These are phyloP conservation scores for Chrysoporthe puriensis DNA, from an alignment of 2,329 filamentous ascomycete genomes.

Conservation along the genomic window DNA sequence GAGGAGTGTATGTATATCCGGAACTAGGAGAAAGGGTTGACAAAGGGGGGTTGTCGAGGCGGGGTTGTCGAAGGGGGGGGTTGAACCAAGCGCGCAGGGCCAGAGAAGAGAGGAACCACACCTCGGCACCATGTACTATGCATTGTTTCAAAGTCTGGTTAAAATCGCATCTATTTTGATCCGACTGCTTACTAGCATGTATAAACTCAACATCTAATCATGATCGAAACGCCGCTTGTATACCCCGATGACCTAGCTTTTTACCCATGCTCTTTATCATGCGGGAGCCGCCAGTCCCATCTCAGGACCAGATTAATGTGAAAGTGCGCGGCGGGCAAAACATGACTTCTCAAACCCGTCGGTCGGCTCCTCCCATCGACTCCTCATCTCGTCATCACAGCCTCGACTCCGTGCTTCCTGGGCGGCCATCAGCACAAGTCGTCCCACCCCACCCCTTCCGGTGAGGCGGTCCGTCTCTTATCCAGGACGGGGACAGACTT, in stretches of 20 bases:
- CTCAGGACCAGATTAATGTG: neutral
- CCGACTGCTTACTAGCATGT: neutral
- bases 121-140: too few species aligned
- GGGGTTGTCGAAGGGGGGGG: too few species aligned
- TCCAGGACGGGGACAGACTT: slow-evolving; percentile 18
- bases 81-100: too few species aligned
- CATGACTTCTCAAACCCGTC: neutral
- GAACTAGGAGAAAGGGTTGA: too few species aligned
- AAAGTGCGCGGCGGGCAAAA: neutral
- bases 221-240: neutral
- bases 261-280: neutral
- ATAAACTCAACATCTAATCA: neutral
- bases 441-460: neutral
- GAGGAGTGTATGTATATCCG: too few species aligned
- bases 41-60: too few species aligned
- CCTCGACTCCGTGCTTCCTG: slow-evolving; percentile 24
- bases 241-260: neutral
- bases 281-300: neutral
- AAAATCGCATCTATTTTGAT: neutral
- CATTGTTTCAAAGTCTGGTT: neutral
- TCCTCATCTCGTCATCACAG: slow-evolving; percentile 9
- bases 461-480: neutral
- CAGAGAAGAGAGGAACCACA: too few species aligned
- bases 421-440: slow-evolving; percentile 17
- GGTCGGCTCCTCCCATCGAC: neutral